These are phyloP conservation scores for Fusarium brachygibbosum DNA, from an alignment of 2,329 filamentous ascomycete genomes.

Conservation along the genomic window DNA sequence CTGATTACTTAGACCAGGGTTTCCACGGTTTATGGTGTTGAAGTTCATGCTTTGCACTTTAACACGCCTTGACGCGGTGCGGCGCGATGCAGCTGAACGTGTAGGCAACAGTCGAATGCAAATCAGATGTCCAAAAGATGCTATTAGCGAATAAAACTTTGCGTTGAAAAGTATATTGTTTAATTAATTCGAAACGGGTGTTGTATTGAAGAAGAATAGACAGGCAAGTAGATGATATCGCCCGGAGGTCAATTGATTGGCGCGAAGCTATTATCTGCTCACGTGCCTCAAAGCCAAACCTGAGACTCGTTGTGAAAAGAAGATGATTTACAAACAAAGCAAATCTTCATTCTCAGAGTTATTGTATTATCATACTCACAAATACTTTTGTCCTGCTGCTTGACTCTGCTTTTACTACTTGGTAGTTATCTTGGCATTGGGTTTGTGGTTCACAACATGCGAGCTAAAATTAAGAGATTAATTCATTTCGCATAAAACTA, in stretches of 20 bases:
- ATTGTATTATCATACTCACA: background rate
- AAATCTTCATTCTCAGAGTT: background rate
- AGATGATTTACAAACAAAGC: background rate
- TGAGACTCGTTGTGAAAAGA: background rate
- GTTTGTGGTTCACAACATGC: background rate
- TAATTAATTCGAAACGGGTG: background rate
- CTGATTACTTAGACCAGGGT: background rate
- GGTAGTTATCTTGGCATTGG: background rate
- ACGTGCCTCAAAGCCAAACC: constrained; percentile 6
- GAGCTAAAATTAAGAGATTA: background rate
- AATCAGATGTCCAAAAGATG: background rate
- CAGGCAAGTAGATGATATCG: background rate
- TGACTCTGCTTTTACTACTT: background rate
- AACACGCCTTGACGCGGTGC: constrained; percentile 11
- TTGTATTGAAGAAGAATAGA: background rate
- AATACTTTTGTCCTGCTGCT: background rate
- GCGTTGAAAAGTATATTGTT: background rate
- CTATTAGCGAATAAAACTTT: background rate
- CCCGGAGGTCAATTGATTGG: constrained; percentile 5
- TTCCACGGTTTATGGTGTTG: constrained; percentile 4
- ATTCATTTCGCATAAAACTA: constrained; percentile 23
- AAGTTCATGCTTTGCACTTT: constrained; percentile 22
- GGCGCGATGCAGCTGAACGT: constrained; percentile 1
- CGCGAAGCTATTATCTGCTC: constrained; percentile 3
- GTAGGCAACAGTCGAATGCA: background rate